Base-by-base conservation (phyloP, 2,329 filamentous ascomycete genomes). In the Fusarium keratoplasticum region DNA sequence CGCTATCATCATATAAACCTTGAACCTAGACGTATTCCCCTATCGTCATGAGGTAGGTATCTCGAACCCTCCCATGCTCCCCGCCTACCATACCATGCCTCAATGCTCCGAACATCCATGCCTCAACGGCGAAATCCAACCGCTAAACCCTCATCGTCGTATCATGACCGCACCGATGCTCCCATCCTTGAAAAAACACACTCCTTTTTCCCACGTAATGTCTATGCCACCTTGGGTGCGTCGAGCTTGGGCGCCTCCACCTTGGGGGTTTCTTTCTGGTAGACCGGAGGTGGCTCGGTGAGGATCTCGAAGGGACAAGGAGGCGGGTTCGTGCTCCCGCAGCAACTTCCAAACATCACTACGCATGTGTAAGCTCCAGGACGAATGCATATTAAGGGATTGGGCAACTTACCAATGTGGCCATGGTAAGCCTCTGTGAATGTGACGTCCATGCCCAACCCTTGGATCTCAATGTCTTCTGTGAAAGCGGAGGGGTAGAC, bases 401-500 rank as follows among this genome's bases (percentile, higher is more conserved):
- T 25, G 22, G 7, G 1, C 2, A 35, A 70, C 80, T 52, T 73
- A 84, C 83, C 75, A 1, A 84, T 82, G 50, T 84, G 83, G 2
- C 80, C 81, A 9, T 75, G 64, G 54, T 84, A 84, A 1, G 80
- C 81, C 38, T 84, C 82, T 16, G 82, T 82, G 69, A 82, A 84
- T 1, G 82, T 84, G 4, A 80, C 75, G 9, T 83, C 81, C 3
- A 77, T 70, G 1, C 77, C 81, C 40, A 84, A 57, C 0, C 81
- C 82, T 9, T 73, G 74, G 11, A 81, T 67, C 27, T 82, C 79
- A 29, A 84, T 73, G 9, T 81, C 76, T 64, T 84, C 83, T 11
- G 80, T 82, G 65, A 84, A 72, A 5, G 83, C 83, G 1, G 82
- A 83, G 4, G 83, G 83, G 61, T 84, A 84, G 25, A 84, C 81